Base-by-base conservation (phyloP, 441 rosid species). In the Kokia cookei region DNA sequence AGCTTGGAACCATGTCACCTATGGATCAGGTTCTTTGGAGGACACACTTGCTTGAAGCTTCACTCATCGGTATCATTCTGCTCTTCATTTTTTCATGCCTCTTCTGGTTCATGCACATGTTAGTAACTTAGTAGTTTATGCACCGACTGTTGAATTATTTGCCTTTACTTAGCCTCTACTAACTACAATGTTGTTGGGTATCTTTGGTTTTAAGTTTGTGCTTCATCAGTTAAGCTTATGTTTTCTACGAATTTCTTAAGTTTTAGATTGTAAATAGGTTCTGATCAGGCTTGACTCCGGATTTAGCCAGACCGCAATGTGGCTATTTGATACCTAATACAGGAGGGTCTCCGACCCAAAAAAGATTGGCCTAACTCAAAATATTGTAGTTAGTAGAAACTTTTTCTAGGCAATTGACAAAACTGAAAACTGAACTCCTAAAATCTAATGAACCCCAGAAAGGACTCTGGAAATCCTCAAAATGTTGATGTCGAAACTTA, bases 1-100 rank as follows among this genome's bases (percentile, higher is more conserved):
- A 95, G 88, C 95, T 95, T 69, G 99, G 98, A 4, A 95, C 98
- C 29, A 88, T 93, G 99, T 95, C 99, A 17, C 99, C 99, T 26
- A 93, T 91, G 99, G 98, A 95, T 86, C 99, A 95, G 81, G 99
- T 95, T 77, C 89, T 95, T 8, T 95, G 98, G 99, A 91, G 99
- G 85, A 93, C 97, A 7, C 99, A 95, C 76, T 84, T 95, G 92
- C 97, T 95, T 24, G 99, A 93, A 82, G 99, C 99, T 79, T 89
- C 98, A 15, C 93, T 95, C 15, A 88, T 95, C 86, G 96, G 99
- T 91, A 83, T 78, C 82, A 10, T 80, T 59, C 45, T 60, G 8
- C 55, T 81, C 57, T 29, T 63, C 40, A 37, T 65, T 58, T 58
- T 51, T 40, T 22, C 65, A 8, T 47, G 19, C 11, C 0, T 40